Evolutionary conservation across 768 basidiomycete genomes (phyloP).

Genomic region (Mycena indigotica): DNA sequence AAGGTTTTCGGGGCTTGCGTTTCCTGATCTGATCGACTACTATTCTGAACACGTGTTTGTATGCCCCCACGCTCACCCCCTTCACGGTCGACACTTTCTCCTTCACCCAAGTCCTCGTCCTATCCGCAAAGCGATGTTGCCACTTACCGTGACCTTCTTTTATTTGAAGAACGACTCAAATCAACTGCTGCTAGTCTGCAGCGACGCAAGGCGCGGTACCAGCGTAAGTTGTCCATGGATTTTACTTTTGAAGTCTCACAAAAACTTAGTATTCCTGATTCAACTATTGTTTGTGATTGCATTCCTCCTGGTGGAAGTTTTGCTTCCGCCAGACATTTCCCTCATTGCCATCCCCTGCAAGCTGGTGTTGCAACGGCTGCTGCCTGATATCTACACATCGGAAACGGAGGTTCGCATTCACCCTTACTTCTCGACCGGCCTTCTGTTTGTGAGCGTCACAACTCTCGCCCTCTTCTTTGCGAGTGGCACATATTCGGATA

Average conservation of each 20-base stretch:
- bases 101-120: constrained; percentile 36
- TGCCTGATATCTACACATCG: constrained; percentile 54
- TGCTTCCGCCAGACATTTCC: constrained; percentile 63
- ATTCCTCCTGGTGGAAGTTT: constrained; percentile 74
- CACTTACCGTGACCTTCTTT: constrained; percentile 84
- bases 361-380: constrained; percentile 46
- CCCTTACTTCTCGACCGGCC: constrained; percentile 75
- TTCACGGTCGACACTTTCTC: constrained; percentile 38
- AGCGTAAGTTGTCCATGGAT: constrained; percentile 52
- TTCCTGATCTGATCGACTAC: too few species aligned
- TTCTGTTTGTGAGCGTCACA: constrained; percentile 86
- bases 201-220: constrained; percentile 79
- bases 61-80: constrained; percentile 21
- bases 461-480: constrained; percentile 94
- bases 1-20: too few species aligned
- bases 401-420: constrained; percentile 53
- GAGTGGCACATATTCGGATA: constrained; percentile 94
- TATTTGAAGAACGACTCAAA: constrained; percentile 97
- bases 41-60: too few species aligned
- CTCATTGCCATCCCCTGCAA: constrained; percentile 67
- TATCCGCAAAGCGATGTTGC: constrained; percentile 71
- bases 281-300: constrained; percentile 68
- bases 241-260: constrained; percentile 24
- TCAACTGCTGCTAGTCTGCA: constrained; percentile 84
- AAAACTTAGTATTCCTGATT: constrained; percentile 66